Evolutionary conservation across 768 basidiomycete species (phyloP).

Genomic region (Leccinum fibrillosum): DNA sequence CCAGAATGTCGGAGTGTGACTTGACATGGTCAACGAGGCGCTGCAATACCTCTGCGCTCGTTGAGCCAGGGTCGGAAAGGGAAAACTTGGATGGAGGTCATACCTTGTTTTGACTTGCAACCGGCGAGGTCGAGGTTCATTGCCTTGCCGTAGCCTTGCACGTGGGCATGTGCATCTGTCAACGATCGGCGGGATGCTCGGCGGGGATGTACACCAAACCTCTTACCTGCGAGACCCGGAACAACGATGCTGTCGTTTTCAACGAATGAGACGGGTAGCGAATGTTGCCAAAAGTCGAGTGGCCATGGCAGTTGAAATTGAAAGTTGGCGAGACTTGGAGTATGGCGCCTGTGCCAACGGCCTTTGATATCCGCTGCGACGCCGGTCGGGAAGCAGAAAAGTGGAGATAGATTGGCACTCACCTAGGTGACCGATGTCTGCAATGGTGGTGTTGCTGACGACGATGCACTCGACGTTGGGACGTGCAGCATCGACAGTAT

Average conservation of each 20-base stretch:
- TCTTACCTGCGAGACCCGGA: constrained; percentile 68
- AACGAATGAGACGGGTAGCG: constrained; percentile 23
- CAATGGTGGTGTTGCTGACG: constrained; percentile 46
- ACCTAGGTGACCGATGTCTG: constrained; percentile 50
- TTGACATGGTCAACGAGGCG: constrained; percentile 58
- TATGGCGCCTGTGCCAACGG: constrained; percentile 20
- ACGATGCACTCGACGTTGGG: constrained; percentile 63
- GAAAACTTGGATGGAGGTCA: background rate
- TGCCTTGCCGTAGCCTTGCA: constrained; percentile 65
- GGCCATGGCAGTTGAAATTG: constrained; percentile 25
- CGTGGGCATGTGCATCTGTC: constrained; percentile 77
- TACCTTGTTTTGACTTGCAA: constrained; percentile 59
- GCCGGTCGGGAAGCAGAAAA: background rate
- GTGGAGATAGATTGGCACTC: constrained; percentile 10
- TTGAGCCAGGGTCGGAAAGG: background rate
- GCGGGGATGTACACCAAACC: background rate
- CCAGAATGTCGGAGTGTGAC: constrained; percentile 50
- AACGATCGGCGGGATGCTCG: background rate
- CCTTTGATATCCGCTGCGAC: constrained; percentile 20
- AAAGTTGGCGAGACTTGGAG: background rate
- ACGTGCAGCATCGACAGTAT: constrained; percentile 59
- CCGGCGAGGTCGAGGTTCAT: constrained; percentile 65
- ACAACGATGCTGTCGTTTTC: constrained; percentile 49
- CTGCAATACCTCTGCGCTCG: constrained; percentile 54
- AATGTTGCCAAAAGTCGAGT: constrained; percentile 17